Base-by-base conservation (phyloP, 2,329 filamentous ascomycete species). In the Cercospora janseana region DNA sequence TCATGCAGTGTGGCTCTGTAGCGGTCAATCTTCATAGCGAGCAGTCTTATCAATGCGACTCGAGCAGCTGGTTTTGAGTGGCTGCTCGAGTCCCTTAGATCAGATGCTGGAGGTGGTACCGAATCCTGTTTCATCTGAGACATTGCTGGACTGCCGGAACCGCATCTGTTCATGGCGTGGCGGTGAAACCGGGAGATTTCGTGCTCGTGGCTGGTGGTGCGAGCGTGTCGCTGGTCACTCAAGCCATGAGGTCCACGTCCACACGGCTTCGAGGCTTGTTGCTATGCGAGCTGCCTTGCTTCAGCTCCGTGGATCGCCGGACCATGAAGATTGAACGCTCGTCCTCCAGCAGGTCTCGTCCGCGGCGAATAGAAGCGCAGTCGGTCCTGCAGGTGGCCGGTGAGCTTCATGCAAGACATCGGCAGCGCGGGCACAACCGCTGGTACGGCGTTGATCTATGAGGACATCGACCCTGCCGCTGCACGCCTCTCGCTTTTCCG, bases 131-230 rank as follows among this genome's bases (percentile, higher is more conserved):
- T 13, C 41, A 44, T 44, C 41, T 32, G 41, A 44, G 41, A 44
- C 41, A 44, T 13, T 21, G 41, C 41, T 44, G 41, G 41, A 20
- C 9, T 44, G 26, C 31, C 44, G 31, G 16, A n/a, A 23, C 43
- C 31, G 43, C 37, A 23, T 23, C n/a, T 18, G 13, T 37, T 26
- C 13, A 46, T 20, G 24, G 32, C 31, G 32, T 46, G 31, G 20
- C 23, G n/a, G 32, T 38, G 44, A 38, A 35, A 38, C 44, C 44
- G 44, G 44, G 16, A 46, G 31, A 46, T 28, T 28, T 13, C 15
- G 44, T 21, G 44, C 44, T 46, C 31, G 44, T 46, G 44, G 44
- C 44, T 35, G 44, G 44, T 28, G 15, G 20, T 20, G 24, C 32
- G 23, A 24, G 26, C 26, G 28, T 32, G 13, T 18, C 2, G 9